Evolutionary conservation across 331 rosid species (phyloP).

Genomic region (Rhamnella rubrinervis): DNA sequence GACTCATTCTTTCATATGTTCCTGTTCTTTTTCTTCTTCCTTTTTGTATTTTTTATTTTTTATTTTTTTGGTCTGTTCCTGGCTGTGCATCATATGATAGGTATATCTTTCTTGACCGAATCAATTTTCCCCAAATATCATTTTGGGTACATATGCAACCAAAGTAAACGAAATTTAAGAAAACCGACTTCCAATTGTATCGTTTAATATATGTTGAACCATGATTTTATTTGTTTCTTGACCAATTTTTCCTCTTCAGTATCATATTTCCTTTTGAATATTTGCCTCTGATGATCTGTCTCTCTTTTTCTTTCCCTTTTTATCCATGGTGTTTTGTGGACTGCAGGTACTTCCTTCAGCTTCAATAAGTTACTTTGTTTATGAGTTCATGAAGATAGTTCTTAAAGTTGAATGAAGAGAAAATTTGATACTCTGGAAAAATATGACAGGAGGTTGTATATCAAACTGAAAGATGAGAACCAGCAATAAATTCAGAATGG

Average conservation of each 20-base stretch:
- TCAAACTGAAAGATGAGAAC: constrained; percentile 14
- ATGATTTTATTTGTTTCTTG: not conserved
- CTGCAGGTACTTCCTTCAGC: constrained; percentile 98
- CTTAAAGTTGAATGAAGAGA: constrained; percentile 79
- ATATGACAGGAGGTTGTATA: constrained; percentile 28
- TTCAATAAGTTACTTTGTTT: constrained; percentile 85
- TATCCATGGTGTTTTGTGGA: constrained; percentile 12
- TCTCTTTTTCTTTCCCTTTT: not conserved
- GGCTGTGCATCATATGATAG: no score
- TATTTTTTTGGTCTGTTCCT: not conserved
- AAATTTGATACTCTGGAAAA: constrained; percentile 23
- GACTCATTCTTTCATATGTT: no score
- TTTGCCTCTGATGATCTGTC: not conserved
- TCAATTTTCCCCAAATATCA: not conserved
- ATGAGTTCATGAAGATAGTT: constrained; percentile 94
- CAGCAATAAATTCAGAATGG: constrained; percentile 28
- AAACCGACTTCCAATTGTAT: not conserved
- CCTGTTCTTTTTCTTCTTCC: no score
- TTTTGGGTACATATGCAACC: no score
- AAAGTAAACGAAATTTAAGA: not conserved
- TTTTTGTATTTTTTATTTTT: not conserved
- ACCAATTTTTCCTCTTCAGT: constrained; percentile 1
- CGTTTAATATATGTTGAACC: not conserved
- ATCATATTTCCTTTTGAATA: constrained; percentile 18
- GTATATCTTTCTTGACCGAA: no score